Percentiles rank a stretch among this genome's conserved stretches.
Evolutionary conservation across 192 early-diverging fungal species (phyloP).

Genomic region (Entomortierella lignicola): DNA sequence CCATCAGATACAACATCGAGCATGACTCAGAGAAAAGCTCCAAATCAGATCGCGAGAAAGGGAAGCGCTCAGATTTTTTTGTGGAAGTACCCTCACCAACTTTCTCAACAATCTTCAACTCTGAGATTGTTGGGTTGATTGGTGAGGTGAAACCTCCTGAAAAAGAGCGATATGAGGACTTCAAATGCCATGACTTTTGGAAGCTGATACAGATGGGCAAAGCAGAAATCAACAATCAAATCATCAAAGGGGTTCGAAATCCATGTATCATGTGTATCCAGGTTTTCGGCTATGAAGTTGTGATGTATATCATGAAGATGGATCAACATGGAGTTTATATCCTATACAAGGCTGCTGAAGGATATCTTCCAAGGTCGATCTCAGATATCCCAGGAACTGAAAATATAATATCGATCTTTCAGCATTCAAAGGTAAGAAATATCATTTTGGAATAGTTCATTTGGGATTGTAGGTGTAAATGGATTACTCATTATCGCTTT

Average conservation of each 20-base stretch:
- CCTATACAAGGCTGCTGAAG: background rate
- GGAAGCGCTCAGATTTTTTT: background rate
- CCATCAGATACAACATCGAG: background rate
- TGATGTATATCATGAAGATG: background rate
- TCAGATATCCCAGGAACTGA: background rate
- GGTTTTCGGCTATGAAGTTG: background rate
- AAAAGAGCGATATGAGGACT: background rate
- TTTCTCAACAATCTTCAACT: background rate
- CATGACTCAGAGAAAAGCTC: background rate
- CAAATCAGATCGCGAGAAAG: background rate
- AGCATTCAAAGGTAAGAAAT: background rate
- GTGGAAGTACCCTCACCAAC: background rate
- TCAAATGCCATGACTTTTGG: constrained; percentile 1
- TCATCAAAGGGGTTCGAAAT: background rate
- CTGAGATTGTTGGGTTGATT: constrained; percentile 1
- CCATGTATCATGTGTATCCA: background rate
- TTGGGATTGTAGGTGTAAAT: background rate
- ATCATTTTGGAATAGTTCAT: background rate
- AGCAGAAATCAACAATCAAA: background rate
- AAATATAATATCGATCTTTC: background rate
- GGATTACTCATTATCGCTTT: background rate
- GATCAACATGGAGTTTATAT: background rate
- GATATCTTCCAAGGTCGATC: background rate
- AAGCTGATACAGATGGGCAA: background rate
- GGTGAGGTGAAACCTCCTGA: constrained; percentile 3